Conservation (phyloP, 2,329 filamentous ascomycete genomes). For the Coniochaeta sp. region DNA sequence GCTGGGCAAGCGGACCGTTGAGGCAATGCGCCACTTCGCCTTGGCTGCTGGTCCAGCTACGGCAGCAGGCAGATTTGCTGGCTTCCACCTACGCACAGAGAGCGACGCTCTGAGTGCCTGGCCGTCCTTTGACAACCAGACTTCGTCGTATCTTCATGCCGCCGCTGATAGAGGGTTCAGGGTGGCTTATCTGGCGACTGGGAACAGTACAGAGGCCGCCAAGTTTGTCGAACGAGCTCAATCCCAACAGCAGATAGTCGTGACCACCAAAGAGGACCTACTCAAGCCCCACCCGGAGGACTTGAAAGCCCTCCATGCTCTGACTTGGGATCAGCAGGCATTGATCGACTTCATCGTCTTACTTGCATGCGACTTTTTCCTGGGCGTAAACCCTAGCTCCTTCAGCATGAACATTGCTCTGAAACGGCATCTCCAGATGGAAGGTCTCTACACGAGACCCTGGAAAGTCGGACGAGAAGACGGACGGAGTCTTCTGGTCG, state of each 20-base stretch:
- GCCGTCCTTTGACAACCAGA: slow-evolving; percentile 35
- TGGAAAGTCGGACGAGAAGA: slow-evolving; percentile 35
- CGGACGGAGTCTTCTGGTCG: slow-evolving; percentile 32
- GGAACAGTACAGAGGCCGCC: slow-evolving; percentile 31
- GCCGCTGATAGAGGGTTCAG: slow-evolving; percentile 22
- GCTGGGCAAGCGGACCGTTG: slow-evolving; percentile 27
- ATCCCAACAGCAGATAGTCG: slow-evolving; percentile 21
- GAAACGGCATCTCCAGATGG: slow-evolving; percentile 33
- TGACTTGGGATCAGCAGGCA: slow-evolving; percentile 37
- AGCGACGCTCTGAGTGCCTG: slow-evolving; percentile 36
- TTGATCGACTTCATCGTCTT: slow-evolving; percentile 33
- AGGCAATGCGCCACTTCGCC: slow-evolving; percentile 24
- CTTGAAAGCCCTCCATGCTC: slow-evolving; percentile 22
- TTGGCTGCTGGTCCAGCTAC: slow-evolving; percentile 8
- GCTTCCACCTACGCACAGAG: slow-evolving; percentile 40
- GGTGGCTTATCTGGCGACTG: slow-evolving; percentile 36
- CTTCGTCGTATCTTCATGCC: slow-evolving; percentile 27
- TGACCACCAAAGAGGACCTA: slow-evolving; percentile 29
- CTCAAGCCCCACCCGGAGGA: slow-evolving; percentile 18
- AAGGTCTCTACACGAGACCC: slow-evolving; percentile 31
- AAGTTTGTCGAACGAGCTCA: slow-evolving; percentile 26
- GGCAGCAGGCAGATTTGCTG: slow-evolving; percentile 21
- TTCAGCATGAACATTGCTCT: slow-evolving; percentile 39
- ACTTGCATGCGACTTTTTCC: slow-evolving; percentile 29
- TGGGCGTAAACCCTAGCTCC: slow-evolving; percentile 37